Percentiles rank a stretch among this genome's conserved stretches.
phyloP scores from a whole-genome alignment of 345 rosid genomes.

The Aegle marmelos region DNA sequence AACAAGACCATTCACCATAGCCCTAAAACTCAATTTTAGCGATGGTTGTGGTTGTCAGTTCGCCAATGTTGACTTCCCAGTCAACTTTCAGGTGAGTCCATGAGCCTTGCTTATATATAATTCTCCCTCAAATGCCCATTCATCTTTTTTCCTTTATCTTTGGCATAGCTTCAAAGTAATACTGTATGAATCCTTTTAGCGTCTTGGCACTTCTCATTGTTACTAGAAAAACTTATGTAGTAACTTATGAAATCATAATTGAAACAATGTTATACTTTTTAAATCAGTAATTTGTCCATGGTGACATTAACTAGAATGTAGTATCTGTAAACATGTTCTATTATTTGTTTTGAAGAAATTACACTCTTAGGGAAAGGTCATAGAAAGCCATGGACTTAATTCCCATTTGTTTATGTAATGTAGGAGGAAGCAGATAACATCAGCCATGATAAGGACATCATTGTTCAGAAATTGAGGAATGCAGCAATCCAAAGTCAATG shows the following conservation, averaged over 20 bases:
- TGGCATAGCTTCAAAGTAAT: background rate
- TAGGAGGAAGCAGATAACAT: conserved; percentile 23
- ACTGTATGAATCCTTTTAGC: background rate
- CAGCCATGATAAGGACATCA: conserved; percentile 19
- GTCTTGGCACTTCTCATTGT: background rate
- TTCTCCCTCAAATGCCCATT: background rate
- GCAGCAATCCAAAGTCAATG: conserved; percentile 19
- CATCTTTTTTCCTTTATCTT: background rate
- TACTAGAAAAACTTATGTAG: background rate
- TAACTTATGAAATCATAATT: too few species aligned
- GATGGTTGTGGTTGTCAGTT: conserved; percentile 31
- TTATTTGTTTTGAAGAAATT: too few species aligned
- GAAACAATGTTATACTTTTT: too few species aligned
- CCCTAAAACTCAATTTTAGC: conserved; percentile 32
- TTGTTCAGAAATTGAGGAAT: conserved; percentile 22
- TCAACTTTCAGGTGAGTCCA: conserved; percentile 25
- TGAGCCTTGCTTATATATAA: background rate
- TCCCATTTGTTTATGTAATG: background rate
- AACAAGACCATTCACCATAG: conserved; percentile 27
- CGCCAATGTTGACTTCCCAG: conserved; percentile 26
- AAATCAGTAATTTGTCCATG: too few species aligned
- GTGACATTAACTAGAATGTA: too few species aligned
- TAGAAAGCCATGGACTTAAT: background rate
- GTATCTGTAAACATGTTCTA: too few species aligned
- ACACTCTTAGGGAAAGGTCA: too few species aligned